A percentile compares a stretch with the other conserved stretches of the same genome.
Evolutionary conservation across 1,284 basidiomycete species (phyloP).

Genomic region (Peniophora sp.): DNA sequence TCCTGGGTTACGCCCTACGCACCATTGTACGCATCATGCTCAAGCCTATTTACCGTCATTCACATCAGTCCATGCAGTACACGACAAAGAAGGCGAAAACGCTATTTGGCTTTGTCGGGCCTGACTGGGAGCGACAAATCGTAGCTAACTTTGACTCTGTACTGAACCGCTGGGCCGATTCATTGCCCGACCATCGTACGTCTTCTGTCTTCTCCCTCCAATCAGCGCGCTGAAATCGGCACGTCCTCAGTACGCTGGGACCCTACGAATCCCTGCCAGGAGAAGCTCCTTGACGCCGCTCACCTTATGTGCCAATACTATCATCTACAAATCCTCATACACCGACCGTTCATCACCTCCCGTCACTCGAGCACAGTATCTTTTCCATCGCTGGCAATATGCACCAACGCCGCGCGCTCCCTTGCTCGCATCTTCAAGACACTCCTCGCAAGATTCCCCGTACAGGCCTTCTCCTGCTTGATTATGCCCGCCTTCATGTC

Average conservation of each 20-base stretch:
- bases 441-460: slow-evolving; percentile 5
- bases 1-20: slow-evolving; percentile 45
- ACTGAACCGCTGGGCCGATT: slow-evolving; percentile 57
- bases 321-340: slow-evolving; percentile 48
- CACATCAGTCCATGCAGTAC: slow-evolving; percentile 27
- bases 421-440: slow-evolving; percentile 48
- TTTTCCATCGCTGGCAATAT: slow-evolving; percentile 56
- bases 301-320: slow-evolving; percentile 49
- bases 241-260: slow-evolving; percentile 44
- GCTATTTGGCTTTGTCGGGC: slow-evolving; percentile 37
- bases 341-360: slow-evolving; percentile 56
- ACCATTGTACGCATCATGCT: slow-evolving; percentile 32
- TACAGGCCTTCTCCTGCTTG: not conserved
- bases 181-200: slow-evolving; percentile 45
- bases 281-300: slow-evolving; percentile 48
- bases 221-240: too few species aligned
- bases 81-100: slow-evolving; percentile 48
- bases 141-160: slow-evolving; percentile 53
- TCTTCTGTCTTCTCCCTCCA: not conserved
- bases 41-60: not conserved
- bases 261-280: slow-evolving; percentile 34
- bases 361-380: slow-evolving; percentile 32
- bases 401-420: slow-evolving; percentile 53
- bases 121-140: slow-evolving; percentile 44
- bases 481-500: slow-evolving; percentile 41